phyloP scores from a whole-genome alignment of 225 moss, liverwort and hornwort species.

The Anthoceros angustus region DNA sequence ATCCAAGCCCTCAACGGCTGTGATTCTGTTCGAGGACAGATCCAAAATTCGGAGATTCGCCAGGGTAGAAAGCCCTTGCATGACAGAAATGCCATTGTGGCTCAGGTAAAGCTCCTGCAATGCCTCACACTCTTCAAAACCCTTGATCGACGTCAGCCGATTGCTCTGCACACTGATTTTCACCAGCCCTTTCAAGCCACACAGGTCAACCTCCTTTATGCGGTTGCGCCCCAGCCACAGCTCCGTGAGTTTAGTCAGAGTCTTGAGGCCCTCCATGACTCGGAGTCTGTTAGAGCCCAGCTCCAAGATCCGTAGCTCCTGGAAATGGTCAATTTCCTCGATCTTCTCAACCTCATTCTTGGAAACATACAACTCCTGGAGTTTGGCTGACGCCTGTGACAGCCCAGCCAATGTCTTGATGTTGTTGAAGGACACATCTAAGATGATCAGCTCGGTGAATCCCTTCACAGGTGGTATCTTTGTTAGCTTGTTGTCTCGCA shows the following conservation, averaged over 20 bases:
- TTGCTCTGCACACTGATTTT: slow-evolving; percentile 86
- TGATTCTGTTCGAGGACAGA: slow-evolving; percentile 70
- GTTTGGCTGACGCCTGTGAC: slow-evolving; percentile 24
- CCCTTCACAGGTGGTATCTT: slow-evolving; percentile 37
- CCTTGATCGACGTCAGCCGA: slow-evolving; percentile 71
- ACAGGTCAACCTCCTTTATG: slow-evolving; percentile 49
- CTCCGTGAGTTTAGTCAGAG: slow-evolving; percentile 49
- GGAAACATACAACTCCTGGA: slow-evolving; percentile 56
- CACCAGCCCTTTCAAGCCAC: slow-evolving; percentile 58
- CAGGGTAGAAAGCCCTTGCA: slow-evolving; percentile 77
- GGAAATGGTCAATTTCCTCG: slow-evolving; percentile 63
- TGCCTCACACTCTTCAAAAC: slow-evolving; percentile 74
- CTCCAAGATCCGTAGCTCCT: slow-evolving; percentile 56
- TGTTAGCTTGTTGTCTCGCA: slow-evolving; percentile 77
- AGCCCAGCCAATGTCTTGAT: slow-evolving; percentile 52
- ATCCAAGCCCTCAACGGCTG: slow-evolving; percentile 42
- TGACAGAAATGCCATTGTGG: slow-evolving; percentile 68
- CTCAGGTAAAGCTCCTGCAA: slow-evolving; percentile 90
- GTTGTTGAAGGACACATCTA: slow-evolving; percentile 86
- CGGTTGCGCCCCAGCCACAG: slow-evolving; percentile 91
- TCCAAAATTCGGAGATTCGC: slow-evolving; percentile 70
- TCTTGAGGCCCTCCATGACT: slow-evolving; percentile 67
- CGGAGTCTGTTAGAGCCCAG: slow-evolving; percentile 80
- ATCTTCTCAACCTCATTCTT: slow-evolving; percentile 61
- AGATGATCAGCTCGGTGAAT: slow-evolving; percentile 32